Base-by-base conservation (phyloP, 2,329 filamentous ascomycete species). In the Colletotrichum trifolii region DNA sequence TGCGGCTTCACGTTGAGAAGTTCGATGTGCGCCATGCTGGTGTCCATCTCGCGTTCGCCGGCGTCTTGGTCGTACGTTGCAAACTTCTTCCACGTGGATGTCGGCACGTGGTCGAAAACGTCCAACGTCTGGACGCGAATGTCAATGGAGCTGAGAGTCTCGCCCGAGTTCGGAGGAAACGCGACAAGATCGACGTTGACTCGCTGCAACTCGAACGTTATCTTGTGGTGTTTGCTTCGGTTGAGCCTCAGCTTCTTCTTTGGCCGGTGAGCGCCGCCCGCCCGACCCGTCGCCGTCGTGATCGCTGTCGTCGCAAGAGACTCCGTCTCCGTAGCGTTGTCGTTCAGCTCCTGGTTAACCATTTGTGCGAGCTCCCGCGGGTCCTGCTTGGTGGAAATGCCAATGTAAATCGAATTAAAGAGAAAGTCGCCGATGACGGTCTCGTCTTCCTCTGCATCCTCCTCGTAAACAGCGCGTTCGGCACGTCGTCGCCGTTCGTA, bases 351-450 rank as follows among this genome's bases (percentile, higher is more conserved):
- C 62, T 91, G 89, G 73, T 97, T 97, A 77, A 99, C 97, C 43
- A 91, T 92, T 49, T 88, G 87, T 4, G 92, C 85, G 9, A 98
- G 84, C 36, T 97, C 93, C 57, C 87, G 87, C 6, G 94, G 93
- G 71, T 98, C 95, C 63, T 91, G 88, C 70, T 94, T 96, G 10
- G 92, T 86, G 0, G 95, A 92, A 15, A 99, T 92, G 12, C 92
- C 94, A 71, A 99, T 97, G 80, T 97, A 99, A 59, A 99, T 97
- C 0, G 96, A 99, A 75, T 99, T 98, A 84, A 99, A 99, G 13
- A 99, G 83, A 71, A 96, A 97, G 75, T 99, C 96, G 6, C 93
- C 94, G 76, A 98, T 96, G 6, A 91, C 92, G 11, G 89, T 92
- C 76, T 94, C 92, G 47, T 94, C 91, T 53, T 97, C 92, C 25